phyloP scores from a whole-genome alignment of 306 rosid genomes.

The Sicyos edulis region DNA sequence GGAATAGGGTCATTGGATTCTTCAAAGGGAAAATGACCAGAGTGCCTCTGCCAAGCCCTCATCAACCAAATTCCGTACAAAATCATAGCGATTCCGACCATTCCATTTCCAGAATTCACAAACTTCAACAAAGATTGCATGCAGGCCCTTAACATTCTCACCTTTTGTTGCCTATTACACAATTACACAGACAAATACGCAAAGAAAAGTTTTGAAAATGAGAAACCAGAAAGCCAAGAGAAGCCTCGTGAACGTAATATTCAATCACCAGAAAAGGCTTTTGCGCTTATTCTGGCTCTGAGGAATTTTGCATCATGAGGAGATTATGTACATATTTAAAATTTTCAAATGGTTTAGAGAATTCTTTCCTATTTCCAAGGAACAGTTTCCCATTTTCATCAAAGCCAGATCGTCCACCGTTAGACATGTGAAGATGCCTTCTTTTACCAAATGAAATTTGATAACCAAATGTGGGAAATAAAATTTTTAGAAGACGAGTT shows the following conservation, averaged over 20 bases:
- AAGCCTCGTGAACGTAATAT: background rate
- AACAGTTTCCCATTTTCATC: slow-evolving; percentile 20
- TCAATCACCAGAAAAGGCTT: slow-evolving; percentile 13
- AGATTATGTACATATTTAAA: background rate
- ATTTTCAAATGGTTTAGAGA: background rate
- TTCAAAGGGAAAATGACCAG: slow-evolving; percentile 45
- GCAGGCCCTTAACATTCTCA: slow-evolving; percentile 50
- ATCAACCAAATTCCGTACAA: slow-evolving; percentile 66
- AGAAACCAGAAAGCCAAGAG: background rate
- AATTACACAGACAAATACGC: too few species aligned
- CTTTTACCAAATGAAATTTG: background rate
- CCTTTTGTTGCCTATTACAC: slow-evolving; percentile 30
- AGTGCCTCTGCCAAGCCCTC: slow-evolving; percentile 59
- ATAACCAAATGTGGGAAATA: background rate
- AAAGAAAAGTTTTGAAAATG: slow-evolving; percentile 10
- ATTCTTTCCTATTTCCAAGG: slow-evolving; percentile 11
- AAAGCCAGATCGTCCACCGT: background rate
- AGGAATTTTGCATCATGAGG: background rate
- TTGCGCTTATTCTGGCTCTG: background rate
- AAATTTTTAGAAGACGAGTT: background rate
- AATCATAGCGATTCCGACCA: slow-evolving; percentile 71
- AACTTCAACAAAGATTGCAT: slow-evolving; percentile 63
- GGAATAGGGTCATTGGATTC: slow-evolving; percentile 47
- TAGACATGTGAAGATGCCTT: background rate
- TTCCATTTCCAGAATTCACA: slow-evolving; percentile 66